A percentile compares a stretch with the other conserved stretches of the same genome.
Evolutionary conservation across 2,329 filamentous ascomycete genomes (phyloP).

Genomic region (Thielaviopsis populi): DNA sequence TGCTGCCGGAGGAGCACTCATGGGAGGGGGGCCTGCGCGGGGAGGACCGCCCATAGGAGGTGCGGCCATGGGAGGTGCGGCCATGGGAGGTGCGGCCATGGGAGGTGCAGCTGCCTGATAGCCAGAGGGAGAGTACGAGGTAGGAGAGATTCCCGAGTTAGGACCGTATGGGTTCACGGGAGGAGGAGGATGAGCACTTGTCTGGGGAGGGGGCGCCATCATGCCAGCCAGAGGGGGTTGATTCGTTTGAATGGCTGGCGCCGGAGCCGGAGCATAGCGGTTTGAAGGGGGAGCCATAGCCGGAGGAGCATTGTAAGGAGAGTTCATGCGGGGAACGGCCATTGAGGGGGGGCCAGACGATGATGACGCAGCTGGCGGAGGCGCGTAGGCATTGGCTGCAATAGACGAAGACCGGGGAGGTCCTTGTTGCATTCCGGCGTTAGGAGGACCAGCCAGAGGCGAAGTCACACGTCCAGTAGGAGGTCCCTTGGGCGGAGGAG

Average conservation of each 20-base stretch:
- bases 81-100: constrained; percentile 30
- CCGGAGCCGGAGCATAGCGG: constrained; percentile 53
- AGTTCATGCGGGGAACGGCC: constrained; percentile 57
- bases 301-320: constrained; percentile 75
- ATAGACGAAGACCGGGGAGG: constrained; percentile 17
- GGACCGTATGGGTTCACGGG: constrained; percentile 30
- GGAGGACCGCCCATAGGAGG: constrained; percentile 22
- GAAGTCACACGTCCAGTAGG: constrained; percentile 54
- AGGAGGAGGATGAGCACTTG: constrained; percentile 32
- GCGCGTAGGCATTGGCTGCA: constrained; percentile 27
- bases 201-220: constrained; percentile 28
- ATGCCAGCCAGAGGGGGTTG: constrained; percentile 29
- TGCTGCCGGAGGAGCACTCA: constrained; percentile 22
- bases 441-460: constrained; percentile 45
- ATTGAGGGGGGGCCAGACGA: constrained; percentile 30
- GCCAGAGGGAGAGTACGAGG: constrained; percentile 13
- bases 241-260: constrained; percentile 21
- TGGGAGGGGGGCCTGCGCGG: constrained; percentile 18
- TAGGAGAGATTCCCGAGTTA: constrained; percentile 24
- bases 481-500: constrained; percentile 70
- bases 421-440: constrained; percentile 29
- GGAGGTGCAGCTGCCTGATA: constrained; percentile 30
- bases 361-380: constrained; percentile 47
- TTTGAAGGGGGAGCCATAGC: constrained; percentile 52
- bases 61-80: constrained; percentile 23